A percentile compares a stretch with the other conserved stretches of the same genome.
phyloP scores from a whole-genome alignment of 805 yeast genomes.

The Candida dendrica region DNA sequence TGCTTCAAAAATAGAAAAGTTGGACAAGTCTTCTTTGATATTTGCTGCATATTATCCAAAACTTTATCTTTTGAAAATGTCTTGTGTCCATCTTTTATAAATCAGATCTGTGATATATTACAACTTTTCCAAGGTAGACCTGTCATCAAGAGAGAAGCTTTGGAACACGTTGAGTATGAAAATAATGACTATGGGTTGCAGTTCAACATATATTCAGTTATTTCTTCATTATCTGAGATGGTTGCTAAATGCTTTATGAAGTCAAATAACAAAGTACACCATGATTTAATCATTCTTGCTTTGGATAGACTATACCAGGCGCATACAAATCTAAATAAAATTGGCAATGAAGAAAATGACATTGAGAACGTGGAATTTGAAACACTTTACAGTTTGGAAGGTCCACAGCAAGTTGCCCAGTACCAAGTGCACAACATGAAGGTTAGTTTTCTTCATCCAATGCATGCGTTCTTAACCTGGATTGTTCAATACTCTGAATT shows the following conservation, averaged over 20 bases:
- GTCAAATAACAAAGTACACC: not conserved
- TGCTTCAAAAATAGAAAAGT: conserved; percentile 59
- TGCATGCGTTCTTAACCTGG: conserved; percentile 70
- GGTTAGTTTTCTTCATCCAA: conserved; percentile 72
- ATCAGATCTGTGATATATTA: conserved; percentile 58
- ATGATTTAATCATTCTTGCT: conserved; percentile 4
- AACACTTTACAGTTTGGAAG: conserved; percentile 16
- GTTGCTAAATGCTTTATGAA: conserved; percentile 37
- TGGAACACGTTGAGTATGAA: conserved; percentile 86
- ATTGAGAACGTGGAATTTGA: conserved; percentile 1
- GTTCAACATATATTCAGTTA: conserved; percentile 42
- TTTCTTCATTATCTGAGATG: conserved; percentile 53
- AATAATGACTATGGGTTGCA: conserved; percentile 52
- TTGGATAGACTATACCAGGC: conserved; percentile 4
- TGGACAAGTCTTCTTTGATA: conserved; percentile 73
- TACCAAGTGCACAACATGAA: conserved; percentile 38
- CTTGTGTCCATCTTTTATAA: conserved; percentile 36
- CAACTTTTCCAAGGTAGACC: conserved; percentile 74
- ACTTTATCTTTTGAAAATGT: conserved; percentile 48
- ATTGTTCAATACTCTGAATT: conserved; percentile 45
- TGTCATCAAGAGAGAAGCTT: conserved; percentile 63
- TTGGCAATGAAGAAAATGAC: conserved; percentile 5
- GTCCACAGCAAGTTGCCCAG: conserved; percentile 23
- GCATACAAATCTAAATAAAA: not conserved
- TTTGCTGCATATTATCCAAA: conserved; percentile 70